Percentiles rank a stretch among this genome's conserved stretches.
Conservation (phyloP, 768 basidiomycete species). For the Galerina marginata region DNA sequence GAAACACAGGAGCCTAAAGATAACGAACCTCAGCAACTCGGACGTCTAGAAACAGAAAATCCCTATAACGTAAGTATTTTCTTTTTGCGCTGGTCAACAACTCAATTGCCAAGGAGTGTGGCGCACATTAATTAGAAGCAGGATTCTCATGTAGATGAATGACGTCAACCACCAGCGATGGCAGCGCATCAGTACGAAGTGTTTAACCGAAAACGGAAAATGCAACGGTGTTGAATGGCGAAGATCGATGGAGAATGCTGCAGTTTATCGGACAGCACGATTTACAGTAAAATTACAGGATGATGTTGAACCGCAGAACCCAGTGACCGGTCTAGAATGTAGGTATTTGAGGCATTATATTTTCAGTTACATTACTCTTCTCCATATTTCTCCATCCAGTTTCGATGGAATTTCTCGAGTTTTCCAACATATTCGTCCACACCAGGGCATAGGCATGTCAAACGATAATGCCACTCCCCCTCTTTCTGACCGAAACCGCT, state of each 20-base stretch:
- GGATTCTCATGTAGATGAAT: background rate
- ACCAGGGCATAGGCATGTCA: conserved; percentile 94
- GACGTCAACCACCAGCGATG: background rate
- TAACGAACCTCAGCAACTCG: too few species aligned
- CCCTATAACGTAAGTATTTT: too few species aligned
- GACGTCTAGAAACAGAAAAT: too few species aligned
- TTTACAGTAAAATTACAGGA: background rate
- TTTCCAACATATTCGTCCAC: conserved; percentile 91
- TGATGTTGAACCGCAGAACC: background rate
- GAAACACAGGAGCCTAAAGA: too few species aligned
- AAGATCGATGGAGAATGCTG: too few species aligned
- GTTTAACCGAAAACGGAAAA: too few species aligned
- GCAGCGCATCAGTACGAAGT: background rate
- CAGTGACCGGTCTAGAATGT: background rate
- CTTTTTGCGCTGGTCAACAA: too few species aligned
- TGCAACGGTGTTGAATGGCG: background rate
- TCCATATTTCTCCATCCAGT: conserved; percentile 41
- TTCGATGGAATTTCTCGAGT: conserved; percentile 59
- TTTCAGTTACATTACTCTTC: conserved; percentile 8
- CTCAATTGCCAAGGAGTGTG: background rate
- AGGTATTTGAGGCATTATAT: background rate
- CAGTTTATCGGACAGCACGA: background rate
- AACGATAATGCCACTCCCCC: conserved; percentile 87
- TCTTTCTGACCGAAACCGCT: conserved; percentile 94
- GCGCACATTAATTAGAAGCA: background rate